phyloP scores from a whole-genome alignment of 73 alveolate species.

The Paramecium caudatum region DNA sequence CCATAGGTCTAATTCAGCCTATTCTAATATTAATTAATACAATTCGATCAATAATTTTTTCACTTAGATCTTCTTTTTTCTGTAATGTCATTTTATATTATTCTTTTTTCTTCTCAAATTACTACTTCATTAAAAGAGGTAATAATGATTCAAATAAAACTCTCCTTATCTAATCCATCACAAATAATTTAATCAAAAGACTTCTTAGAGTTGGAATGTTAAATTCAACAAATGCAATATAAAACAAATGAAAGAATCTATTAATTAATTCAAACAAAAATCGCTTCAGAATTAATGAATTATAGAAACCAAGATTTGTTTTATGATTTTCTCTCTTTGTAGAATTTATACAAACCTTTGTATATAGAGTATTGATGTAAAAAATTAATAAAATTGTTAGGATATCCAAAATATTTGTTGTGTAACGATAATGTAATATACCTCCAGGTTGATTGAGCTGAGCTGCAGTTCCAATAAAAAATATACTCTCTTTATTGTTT shows the following conservation, averaged over 20 bases:
- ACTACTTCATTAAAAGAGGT: constrained; percentile 76
- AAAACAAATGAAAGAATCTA: constrained; percentile 81
- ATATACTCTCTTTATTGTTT: constrained; percentile 66
- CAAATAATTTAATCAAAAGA: constrained; percentile 79
- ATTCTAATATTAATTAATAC: constrained; percentile 75
- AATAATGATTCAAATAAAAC: constrained; percentile 79
- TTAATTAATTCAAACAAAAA: constrained; percentile 83
- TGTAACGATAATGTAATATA: constrained; percentile 68
- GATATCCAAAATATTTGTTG: constrained; percentile 71
- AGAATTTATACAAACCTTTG: constrained; percentile 77
- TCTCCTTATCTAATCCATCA: constrained; percentile 81
- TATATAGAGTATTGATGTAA: constrained; percentile 76
- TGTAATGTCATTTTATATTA: constrained; percentile 73
- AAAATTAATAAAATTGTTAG: constrained; percentile 74
- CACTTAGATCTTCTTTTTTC: constrained; percentile 79
- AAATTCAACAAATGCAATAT: constrained; percentile 82
- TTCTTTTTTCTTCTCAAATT: constrained; percentile 77
- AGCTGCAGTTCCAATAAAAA: constrained; percentile 64
- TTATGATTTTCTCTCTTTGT: constrained; percentile 85
- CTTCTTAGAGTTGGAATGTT: constrained; percentile 79
- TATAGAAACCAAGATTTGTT: constrained; percentile 80
- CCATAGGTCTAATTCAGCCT: constrained; percentile 84
- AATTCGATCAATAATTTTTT: constrained; percentile 71
- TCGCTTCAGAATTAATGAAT: constrained; percentile 79
- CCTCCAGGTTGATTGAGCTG: constrained; percentile 69